These are phyloP conservation scores for Cyberlindnera mycetangii DNA, from an alignment of 805 yeast genomes.

Conservation along the genomic window DNA sequence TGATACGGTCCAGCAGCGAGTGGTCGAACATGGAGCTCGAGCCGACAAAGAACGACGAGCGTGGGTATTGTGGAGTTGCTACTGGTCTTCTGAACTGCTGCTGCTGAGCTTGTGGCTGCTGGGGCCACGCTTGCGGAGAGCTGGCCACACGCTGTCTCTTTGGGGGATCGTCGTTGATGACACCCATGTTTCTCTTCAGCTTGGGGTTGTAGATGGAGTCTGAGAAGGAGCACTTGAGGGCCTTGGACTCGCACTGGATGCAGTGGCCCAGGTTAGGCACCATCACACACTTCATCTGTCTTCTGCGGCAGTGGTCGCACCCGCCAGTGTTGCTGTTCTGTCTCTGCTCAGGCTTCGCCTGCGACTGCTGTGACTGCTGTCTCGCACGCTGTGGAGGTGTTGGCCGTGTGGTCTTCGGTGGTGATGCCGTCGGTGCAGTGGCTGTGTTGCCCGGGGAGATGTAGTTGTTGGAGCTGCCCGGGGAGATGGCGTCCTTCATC, in stretches of 20 bases:
- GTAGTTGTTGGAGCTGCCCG: conserved; percentile 16
- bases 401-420: conserved; percentile 2
- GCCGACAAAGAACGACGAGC: conserved; percentile 87
- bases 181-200: conserved; percentile 34
- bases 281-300: conserved; percentile 76
- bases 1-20: conserved; percentile 60
- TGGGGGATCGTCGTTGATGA: conserved; percentile 15
- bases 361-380: conserved; percentile 6
- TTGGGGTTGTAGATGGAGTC: conserved; percentile 45
- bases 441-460: conserved; percentile 16
- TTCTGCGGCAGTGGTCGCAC: conserved; percentile 70
- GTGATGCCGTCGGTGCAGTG: conserved; percentile 8
- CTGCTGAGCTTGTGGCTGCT: conserved; percentile 2
- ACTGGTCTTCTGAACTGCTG: conserved; percentile 15
- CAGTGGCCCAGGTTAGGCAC: conserved; percentile 62
- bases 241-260: conserved; percentile 73
- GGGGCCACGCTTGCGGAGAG: conserved; percentile 6
- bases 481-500: conserved; percentile 24
- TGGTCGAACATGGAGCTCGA: conserved; percentile 83
- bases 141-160: conserved; percentile 10
- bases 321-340: conserved; percentile 1
- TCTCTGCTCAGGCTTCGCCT: neutral
- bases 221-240: conserved; percentile 71
- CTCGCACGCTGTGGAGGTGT: conserved; percentile 3
- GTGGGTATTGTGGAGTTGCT: conserved; percentile 73